Conservation (phyloP, 129 eudicot species). For the Helichrysum umbraculigerum region DNA sequence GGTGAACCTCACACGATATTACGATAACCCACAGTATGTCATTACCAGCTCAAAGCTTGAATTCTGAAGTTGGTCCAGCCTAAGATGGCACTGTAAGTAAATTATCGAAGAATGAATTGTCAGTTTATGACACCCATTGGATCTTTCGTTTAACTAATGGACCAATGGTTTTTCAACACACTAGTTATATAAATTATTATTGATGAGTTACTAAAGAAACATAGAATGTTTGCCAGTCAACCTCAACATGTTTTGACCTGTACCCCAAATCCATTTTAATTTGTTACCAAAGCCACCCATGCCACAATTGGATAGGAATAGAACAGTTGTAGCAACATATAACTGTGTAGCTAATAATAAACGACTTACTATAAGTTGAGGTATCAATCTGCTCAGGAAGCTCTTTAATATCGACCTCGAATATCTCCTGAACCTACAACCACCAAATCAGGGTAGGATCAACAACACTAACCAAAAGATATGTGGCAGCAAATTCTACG, state of each 20-base stretch:
- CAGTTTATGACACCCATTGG: neutral
- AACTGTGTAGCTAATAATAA: neutral
- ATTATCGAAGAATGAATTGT: neutral
- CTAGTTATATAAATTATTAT: too few relatives aligned
- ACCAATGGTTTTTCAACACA: neutral
- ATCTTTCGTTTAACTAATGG: neutral
- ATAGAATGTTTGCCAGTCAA: neutral
- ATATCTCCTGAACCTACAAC: conserved; percentile 92
- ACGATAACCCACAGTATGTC: neutral
- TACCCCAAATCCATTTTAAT: neutral
- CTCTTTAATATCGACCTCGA: conserved; percentile 93
- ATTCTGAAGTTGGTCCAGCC: neutral
- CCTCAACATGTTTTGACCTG: neutral
- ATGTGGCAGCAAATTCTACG: neutral
- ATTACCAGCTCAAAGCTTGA: conserved; percentile 9
- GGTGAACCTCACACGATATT: neutral
- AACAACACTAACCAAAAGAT: neutral
- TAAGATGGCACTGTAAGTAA: conserved; percentile 41
- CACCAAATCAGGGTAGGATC: conserved; percentile 15
- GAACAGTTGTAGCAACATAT: neutral
- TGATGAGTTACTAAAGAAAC: neutral
- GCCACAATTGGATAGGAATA: neutral
- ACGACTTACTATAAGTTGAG: conserved; percentile 76
- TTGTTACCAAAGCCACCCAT: neutral
- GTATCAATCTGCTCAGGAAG: conserved; percentile 98